These are phyloP conservation scores for Physcomitrellopsis africana DNA, from an alignment of 225 moss, liverwort and hornwort genomes.

Conservation along the genomic window DNA sequence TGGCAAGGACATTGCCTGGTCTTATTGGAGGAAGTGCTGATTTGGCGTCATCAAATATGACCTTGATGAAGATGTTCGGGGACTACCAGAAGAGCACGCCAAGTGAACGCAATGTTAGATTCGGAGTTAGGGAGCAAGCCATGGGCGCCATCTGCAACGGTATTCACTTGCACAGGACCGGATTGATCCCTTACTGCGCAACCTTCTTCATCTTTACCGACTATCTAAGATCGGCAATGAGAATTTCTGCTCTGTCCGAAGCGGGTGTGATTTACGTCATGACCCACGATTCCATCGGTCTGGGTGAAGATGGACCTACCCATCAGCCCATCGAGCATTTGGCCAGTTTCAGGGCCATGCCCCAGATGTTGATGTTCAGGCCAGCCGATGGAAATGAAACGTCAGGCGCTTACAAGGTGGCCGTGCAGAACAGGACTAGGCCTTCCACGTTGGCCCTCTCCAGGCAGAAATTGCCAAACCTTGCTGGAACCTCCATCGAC, in stretches of 20 bases:
- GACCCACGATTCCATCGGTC: slow-evolving; percentile 84
- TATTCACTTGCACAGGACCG: slow-evolving; percentile 56
- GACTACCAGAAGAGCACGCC: slow-evolving; percentile 80
- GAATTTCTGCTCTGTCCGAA: slow-evolving; percentile 70
- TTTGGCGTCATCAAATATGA: slow-evolving; percentile 80
- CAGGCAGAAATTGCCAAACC: slow-evolving; percentile 75
- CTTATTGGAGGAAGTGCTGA: slow-evolving; percentile 79
- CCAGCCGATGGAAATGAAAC: slow-evolving; percentile 89
- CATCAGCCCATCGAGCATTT: slow-evolving; percentile 86
- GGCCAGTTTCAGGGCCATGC: slow-evolving; percentile 89
- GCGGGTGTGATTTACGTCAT: slow-evolving; percentile 78
- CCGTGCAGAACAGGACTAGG: slow-evolving; percentile 62
- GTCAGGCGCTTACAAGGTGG: slow-evolving; percentile 77
- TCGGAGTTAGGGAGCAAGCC: slow-evolving; percentile 79
- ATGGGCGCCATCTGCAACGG: slow-evolving; percentile 87
- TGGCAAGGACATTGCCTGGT: slow-evolving; percentile 71
- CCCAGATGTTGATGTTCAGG: slow-evolving; percentile 74
- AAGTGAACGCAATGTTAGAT: slow-evolving; percentile 73
- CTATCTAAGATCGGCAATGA: slow-evolving; percentile 72
- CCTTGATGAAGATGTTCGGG: slow-evolving; percentile 88
- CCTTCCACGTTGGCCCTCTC: slow-evolving; percentile 70
- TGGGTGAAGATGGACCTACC: slow-evolving; percentile 85
- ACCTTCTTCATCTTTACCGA: slow-evolving; percentile 90
- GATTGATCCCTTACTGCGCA: slow-evolving; percentile 82
- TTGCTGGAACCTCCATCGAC: slow-evolving; percentile 61